Evolutionary conservation across 768 basidiomycete species (phyloP), one percentile per base, ranked within the genome.

Genomic region (Sarcomyxa edulis): DNA sequence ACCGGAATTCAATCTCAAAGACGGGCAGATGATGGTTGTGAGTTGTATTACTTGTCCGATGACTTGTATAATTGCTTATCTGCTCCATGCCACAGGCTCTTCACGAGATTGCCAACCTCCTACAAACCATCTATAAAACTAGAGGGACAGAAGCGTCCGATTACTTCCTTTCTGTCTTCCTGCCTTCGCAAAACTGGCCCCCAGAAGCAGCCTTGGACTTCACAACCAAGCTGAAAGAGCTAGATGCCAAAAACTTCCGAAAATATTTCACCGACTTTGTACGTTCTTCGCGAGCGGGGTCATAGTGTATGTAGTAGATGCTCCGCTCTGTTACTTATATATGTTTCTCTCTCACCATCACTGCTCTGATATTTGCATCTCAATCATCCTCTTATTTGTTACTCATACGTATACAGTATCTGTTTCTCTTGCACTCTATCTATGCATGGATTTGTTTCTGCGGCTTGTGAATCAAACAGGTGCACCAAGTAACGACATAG

Each of bases 131-230:
- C 6, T 75, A 78, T 47, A 81, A 78, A 54, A 81, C 78, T 9
- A 69, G 96, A 46, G 88, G 88, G 1, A 61, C 75, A 35, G 95
- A 98, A 64, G 85, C 85, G 0, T 77, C 84, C 55, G 75, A 83
- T 37, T 95, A 84, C 60, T 77, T 99, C 51, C 60, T 81, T 9
- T 69, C 67, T 36, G 76, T 81, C 20, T 91, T 90, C 61, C 74
- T 99, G 14, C 94, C 96, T 1, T 79, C 90, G 7, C 81, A 95
- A 62, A 78, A 82, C 45, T 93, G 92, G 76, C 93, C 96, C 22
- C 61, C 72, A 15, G 79, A 85, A 30, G 79, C 73, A 19, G 83
- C 87, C 3, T 45, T 81, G 30, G 85, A 93, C 47, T 90, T 96
- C 46, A 74, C 81, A 2, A 72, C 72, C 12, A 88, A 88, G 55